Evolutionary conservation across 148 eudicot species (phyloP), one percentile per base, ranked within the genome.

Genomic region (Rhododendron griersonianum): DNA sequence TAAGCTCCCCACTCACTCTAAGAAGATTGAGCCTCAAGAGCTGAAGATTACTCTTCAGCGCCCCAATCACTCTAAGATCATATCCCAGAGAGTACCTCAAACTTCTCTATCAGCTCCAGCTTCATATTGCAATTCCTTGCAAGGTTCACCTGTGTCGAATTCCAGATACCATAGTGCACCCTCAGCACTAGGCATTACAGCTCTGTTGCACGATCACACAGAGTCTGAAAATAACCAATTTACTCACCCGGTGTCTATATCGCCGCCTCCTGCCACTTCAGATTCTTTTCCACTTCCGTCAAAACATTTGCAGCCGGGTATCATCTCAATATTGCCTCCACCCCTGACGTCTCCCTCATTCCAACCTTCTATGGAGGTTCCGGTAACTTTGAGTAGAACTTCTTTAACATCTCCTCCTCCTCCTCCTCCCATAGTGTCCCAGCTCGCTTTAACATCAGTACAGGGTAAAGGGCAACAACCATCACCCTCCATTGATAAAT

Each of bases 151-250:
- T 39, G 84, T 84, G 85, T 80, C 92, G 61, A 73, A 91, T 81
- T 89, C 92, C 81, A 92, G 94, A 86, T 95, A 90, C 85, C 91
- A 90, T 35, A 87, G 91, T 89, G 88, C 92, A 87, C 88, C 95
- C 44, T 92, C 94, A 51, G 84, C 89, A 37, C 89, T 95, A 45
- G 98, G 98, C 78, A 95, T 95, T 79, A 92, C 94, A 13, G 93
- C 98, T 45, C 90, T 95, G 82, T 86, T 95, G 90, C 92, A 90
- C 10, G 98, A 94, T 63, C 91, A 91, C 86, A 86, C 81, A 85
- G 85, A 87, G 63, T 87, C 84, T 15, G 87, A 86, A 67, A 81
- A 53, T 84, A 91, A 89, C 65, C 84, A 80, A 50, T 81, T 71
- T 81, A 77, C 87, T 41, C 87, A 77, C 76, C n/a, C 74, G 33